phyloP scores from a whole-genome alignment of 345 rosid species.

The Lumnitzera littorea region DNA sequence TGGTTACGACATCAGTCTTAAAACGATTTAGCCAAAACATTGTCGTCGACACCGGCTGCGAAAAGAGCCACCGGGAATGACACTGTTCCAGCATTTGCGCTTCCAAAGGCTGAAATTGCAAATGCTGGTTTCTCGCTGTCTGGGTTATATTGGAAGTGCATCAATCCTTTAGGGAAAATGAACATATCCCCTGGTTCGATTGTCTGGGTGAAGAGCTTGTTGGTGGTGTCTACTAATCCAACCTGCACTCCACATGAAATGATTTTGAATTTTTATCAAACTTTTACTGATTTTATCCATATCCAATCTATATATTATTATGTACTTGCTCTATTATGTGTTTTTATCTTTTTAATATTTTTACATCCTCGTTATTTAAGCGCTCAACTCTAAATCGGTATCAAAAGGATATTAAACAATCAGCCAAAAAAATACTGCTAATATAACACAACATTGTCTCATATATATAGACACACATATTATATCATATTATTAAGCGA shows the following conservation, averaged over 20 bases:
- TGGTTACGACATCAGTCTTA: conserved; percentile 14
- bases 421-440: too few relatives aligned
- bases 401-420: too few relatives aligned
- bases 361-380: too few relatives aligned
- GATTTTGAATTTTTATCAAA: too few relatives aligned
- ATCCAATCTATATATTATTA: too few relatives aligned
- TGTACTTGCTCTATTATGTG: too few relatives aligned
- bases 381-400: too few relatives aligned
- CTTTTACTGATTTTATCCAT: too few relatives aligned
- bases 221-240: conserved; percentile 19
- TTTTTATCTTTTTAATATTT: too few relatives aligned
- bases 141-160: conserved; percentile 20
- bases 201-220: conserved; percentile 19
- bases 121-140: not conserved
- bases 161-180: conserved; percentile 20
- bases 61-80: conserved; percentile 6
- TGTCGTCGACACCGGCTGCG: conserved; percentile 8
- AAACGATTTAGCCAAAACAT: conserved; percentile 22
- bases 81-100: conserved; percentile 21
- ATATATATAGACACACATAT: too few relatives aligned
- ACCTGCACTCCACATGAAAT: conserved; percentile 1
- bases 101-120: conserved; percentile 19
- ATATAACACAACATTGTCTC: too few relatives aligned
- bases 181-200: conserved; percentile 17
- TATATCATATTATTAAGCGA: too few relatives aligned